Conservation (phyloP, 345 rosid genomes). For the Psidium guajava region DNA sequence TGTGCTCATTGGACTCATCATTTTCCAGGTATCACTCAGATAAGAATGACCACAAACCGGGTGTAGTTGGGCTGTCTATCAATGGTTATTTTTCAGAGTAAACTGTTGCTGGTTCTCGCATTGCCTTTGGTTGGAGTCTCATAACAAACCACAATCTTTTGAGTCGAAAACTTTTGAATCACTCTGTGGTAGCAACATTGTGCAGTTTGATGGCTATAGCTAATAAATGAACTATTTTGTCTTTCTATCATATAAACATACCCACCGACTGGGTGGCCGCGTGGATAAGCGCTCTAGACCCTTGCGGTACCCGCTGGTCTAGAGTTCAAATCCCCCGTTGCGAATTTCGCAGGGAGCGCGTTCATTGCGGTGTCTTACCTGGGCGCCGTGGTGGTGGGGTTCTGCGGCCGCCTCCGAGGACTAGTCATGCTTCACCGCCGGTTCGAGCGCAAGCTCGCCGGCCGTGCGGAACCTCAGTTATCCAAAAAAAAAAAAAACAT, state of each 20-base stretch:
- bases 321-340: too few species aligned
- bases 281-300: too few species aligned
- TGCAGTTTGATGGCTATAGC: background rate
- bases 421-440: too few species aligned
- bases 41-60: background rate
- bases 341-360: too few species aligned
- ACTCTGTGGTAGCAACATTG: background rate
- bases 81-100: background rate
- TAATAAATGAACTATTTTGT: background rate
- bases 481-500: background rate
- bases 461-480: too few species aligned
- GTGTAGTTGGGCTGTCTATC: background rate
- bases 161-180: background rate
- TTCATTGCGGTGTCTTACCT: too few species aligned
- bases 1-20: conserved; percentile 85
- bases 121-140: background rate
- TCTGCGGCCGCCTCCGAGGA: too few species aligned
- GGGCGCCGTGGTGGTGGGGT: too few species aligned
- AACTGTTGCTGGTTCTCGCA: background rate
- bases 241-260: background rate
- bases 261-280: too few species aligned
- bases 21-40: conserved; percentile 65
- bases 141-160: background rate
- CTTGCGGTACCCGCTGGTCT: too few species aligned
- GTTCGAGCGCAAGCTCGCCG: too few species aligned